Evolutionary conservation across 2,329 filamentous ascomycete genomes (phyloP).

Genomic region (Microcyclosporella mali): DNA sequence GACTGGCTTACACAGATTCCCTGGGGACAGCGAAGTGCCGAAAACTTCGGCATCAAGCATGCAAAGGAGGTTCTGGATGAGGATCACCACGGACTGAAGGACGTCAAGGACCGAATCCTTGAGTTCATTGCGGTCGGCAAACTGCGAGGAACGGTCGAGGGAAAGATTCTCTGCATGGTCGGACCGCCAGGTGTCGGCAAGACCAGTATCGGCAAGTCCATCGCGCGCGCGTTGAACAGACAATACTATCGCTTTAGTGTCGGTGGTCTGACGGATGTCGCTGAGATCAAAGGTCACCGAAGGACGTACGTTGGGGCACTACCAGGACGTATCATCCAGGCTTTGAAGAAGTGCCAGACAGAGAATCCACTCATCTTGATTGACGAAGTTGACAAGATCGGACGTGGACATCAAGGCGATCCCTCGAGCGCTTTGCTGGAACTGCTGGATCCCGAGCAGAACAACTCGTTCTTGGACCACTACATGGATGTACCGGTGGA

Average conservation of each 20-base stretch:
- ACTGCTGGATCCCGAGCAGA: constrained; percentile 92
- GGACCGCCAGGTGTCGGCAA: constrained; percentile 96
- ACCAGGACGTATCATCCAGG: constrained; percentile 94
- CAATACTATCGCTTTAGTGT: constrained; percentile 99
- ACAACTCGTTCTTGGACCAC: constrained; percentile 93
- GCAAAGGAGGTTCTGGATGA: constrained; percentile 87
- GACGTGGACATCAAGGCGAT: constrained; percentile 90
- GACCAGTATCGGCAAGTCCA: constrained; percentile 97
- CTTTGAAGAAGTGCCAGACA: constrained; percentile 96
- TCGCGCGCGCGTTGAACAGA: constrained; percentile 85
- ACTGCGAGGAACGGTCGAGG: constrained; percentile 90
- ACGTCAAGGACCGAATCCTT: constrained; percentile 95
- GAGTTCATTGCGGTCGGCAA: constrained; percentile 99
- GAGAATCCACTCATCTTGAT: constrained; percentile 96
- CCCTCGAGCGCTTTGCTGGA: constrained; percentile 91
- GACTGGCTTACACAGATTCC: constrained; percentile 99
- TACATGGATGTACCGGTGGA: constrained; percentile 99
- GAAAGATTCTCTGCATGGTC: constrained; percentile 96
- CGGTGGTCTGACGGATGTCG: constrained; percentile 91
- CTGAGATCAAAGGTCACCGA: constrained; percentile 96
- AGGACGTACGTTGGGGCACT: constrained; percentile 94
- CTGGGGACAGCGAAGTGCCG: constrained; percentile 89
- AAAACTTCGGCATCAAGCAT: constrained; percentile 93
- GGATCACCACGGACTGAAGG: constrained; percentile 93
- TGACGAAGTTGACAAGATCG: constrained; percentile 97